Base-by-base conservation (phyloP, 345 rosid species). In the Eucalyptus globulus region DNA sequence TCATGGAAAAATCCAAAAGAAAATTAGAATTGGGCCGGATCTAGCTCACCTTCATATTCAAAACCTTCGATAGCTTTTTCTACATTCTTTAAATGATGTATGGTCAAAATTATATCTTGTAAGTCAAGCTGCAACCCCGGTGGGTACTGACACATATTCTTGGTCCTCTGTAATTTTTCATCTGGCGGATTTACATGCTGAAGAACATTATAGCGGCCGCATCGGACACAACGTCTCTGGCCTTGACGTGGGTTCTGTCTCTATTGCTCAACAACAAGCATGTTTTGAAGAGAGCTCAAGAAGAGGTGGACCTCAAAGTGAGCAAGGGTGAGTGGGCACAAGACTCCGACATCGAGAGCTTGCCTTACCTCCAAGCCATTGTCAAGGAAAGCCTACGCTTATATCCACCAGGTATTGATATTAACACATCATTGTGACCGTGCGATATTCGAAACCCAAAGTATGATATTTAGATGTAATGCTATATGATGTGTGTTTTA, bases 341-440 rank as follows among this genome's bases (percentile, higher is more conserved):
- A 67, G 97, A 95, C 88, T 93, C 96, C 10, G 93, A 95, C 80
- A 88, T 95, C 11, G 50, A 21, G 47, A 93, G 91, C 29, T 93
- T 96, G 14, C 89, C 89, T 14, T 94, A 92, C 90, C 85, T 95
- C 87, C 94, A 91, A 89, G 95, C 95, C 88, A 91, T 95, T 19
- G 89, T 96, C 53, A 96, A 95, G 69, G 98, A 96, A 91, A 91
- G 95, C 43, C 89, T 91, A 7, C 92, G 97, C 5, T 88, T 95
- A 13, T 89, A 94, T 89, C 95, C 94, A 21, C 94, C 95, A 10
- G 94, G 93, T 40, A 49, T 2, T 2, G 9, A 9, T 51, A 40
- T 86, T 51, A 16, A 51, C 29, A 49, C 22, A 12, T 51, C 5
- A 31, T 4, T 21, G 22, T n/a, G 3, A 31, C 22, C 12, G 7